Percentiles rank a stretch among this genome's conserved stretches.
These are phyloP conservation scores for Helicocarpus griseus DNA, from an alignment of 2,329 filamentous ascomycete species.

Conservation along the genomic window DNA sequence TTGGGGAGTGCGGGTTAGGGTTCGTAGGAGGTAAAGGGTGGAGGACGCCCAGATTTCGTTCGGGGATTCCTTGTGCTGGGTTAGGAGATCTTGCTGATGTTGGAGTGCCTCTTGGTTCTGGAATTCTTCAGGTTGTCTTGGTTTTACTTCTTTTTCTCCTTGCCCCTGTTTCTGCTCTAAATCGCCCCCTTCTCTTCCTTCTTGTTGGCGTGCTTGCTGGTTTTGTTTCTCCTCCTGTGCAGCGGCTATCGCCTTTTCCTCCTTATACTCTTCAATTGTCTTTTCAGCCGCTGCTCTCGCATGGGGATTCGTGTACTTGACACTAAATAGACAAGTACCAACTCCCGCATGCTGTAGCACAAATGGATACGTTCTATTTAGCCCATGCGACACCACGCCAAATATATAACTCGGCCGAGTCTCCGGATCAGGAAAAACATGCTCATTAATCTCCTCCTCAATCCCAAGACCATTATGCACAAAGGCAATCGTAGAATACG, in stretches of 20 bases:
- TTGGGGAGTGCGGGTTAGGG: constrained; percentile 52
- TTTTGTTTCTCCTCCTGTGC: background rate
- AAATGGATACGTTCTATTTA: constrained; percentile 42
- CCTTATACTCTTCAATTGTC: background rate
- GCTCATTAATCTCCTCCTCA: constrained; percentile 63
- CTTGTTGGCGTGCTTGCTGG: background rate
- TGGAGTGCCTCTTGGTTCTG: background rate
- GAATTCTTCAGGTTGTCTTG: background rate
- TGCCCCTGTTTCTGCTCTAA: constrained; percentile 1
- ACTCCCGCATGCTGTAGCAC: constrained; percentile 48
- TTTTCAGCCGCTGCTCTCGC: constrained; percentile 13
- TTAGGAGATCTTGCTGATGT: background rate
- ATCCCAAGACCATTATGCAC: constrained; percentile 76
- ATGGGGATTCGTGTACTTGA: constrained; percentile 24
- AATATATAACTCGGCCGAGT: constrained; percentile 67
- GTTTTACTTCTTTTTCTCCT: background rate
- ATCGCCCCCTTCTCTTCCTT: no score
- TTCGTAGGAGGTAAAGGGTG: constrained; percentile 53
- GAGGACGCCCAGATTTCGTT: constrained; percentile 23
- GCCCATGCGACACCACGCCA: constrained; percentile 54
- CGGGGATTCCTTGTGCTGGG: background rate
- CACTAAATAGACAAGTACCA: constrained; percentile 49
- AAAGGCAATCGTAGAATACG: constrained; percentile 62
- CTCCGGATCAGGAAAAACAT: constrained; percentile 57
- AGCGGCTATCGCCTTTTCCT: background rate